phyloP scores from a whole-genome alignment of 2,329 filamentous ascomycete species.

The Gyromitra esculenta region DNA sequence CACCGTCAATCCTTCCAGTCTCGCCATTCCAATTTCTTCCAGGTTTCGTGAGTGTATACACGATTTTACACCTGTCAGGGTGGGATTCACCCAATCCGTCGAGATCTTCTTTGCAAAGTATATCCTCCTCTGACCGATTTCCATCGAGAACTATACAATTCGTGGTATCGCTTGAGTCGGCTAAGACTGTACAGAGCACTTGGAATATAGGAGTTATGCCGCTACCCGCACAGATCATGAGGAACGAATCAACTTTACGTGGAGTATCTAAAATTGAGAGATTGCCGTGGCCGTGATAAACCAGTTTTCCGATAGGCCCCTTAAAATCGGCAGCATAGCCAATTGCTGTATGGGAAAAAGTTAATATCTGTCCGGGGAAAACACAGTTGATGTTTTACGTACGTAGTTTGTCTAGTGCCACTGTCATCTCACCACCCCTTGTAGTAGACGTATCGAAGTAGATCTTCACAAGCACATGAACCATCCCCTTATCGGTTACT shows the following conservation, averaged over 20 bases:
- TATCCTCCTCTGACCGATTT: slow-evolving; percentile 80
- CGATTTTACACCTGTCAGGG: slow-evolving; percentile 69
- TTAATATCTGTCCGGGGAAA: slow-evolving; percentile 9
- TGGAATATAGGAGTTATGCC: slow-evolving; percentile 93
- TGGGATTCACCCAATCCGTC: slow-evolving; percentile 70
- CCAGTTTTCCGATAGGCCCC: slow-evolving; percentile 85
- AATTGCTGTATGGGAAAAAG: slow-evolving; percentile 62
- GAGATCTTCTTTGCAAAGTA: slow-evolving; percentile 79
- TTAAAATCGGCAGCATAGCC: slow-evolving; percentile 84
- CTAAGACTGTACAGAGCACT: slow-evolving; percentile 77
- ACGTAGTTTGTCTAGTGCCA: slow-evolving; percentile 74
- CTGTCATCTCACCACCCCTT: slow-evolving; percentile 82
- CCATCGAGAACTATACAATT: slow-evolving; percentile 79
- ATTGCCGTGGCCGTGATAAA: slow-evolving; percentile 75
- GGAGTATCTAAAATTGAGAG: slow-evolving; percentile 70
- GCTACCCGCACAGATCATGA: slow-evolving; percentile 89
- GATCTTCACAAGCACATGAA: slow-evolving; percentile 84
- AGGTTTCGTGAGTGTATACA: slow-evolving; percentile 74
- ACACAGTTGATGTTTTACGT: slow-evolving; percentile 15
- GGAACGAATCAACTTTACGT: slow-evolving; percentile 72
- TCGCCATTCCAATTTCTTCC: slow-evolving; percentile 73
- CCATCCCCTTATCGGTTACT: slow-evolving; percentile 68
- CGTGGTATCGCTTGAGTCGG: slow-evolving; percentile 71
- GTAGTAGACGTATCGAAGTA: slow-evolving; percentile 71
- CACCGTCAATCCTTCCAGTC: slow-evolving; percentile 72